These are phyloP conservation scores for Asterochloris sp. DNA, from an alignment of 139 green algal genomes.

Conservation along the genomic window DNA sequence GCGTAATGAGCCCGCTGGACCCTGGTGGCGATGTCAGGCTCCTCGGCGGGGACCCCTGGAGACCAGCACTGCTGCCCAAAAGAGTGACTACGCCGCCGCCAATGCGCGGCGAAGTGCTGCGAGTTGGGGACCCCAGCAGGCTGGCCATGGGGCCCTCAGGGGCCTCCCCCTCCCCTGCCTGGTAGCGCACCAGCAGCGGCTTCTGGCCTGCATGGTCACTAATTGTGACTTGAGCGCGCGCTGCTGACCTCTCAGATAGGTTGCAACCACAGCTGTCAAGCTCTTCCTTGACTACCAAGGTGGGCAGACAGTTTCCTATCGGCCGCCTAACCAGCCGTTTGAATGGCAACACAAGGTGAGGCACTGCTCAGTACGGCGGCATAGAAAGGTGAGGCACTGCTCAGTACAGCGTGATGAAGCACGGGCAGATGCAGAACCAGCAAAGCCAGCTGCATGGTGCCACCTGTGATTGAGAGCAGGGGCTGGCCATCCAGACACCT, in stretches of 20 bases:
- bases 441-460: no score
- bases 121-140: no score
- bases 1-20: no score
- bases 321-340: background rate
- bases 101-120: no score
- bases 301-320: background rate
- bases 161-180: constrained; percentile 23
- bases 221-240: background rate
- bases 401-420: no score
- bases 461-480: constrained; percentile 49
- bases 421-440: no score
- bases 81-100: no score
- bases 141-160: background rate
- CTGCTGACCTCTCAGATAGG: background rate
- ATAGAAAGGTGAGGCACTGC: background rate
- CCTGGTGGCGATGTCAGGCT: no score
- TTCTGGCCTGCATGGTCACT: constrained; percentile 25
- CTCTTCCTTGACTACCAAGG: background rate
- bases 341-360: background rate
- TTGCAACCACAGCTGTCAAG: background rate
- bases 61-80: no score
- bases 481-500: constrained; percentile 52
- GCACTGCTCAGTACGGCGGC: background rate
- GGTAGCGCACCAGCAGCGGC: constrained; percentile 67
- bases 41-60: no score